A percentile compares a stretch with the other conserved stretches of the same genome.
phyloP scores from a whole-genome alignment of 495 filamentous ascomycete genomes.

The Collariella sp. region DNA sequence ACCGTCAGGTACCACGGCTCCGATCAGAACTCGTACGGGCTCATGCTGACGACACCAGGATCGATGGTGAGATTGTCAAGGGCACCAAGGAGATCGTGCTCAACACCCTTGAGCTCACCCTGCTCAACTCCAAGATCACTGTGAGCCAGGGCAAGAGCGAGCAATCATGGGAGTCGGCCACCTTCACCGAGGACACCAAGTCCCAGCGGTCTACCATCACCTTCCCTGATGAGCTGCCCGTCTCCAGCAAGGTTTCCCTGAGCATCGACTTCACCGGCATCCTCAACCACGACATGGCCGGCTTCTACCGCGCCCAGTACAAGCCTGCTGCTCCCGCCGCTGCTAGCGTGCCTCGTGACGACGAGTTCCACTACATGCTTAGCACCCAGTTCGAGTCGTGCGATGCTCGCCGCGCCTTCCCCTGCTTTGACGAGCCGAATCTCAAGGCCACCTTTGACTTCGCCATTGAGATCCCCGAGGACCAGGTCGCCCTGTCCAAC shows the following conservation, averaged over 20 bases:
- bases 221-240: constrained; percentile 59
- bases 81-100: constrained; percentile 62
- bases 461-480: constrained; percentile 78
- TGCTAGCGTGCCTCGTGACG: constrained; percentile 64
- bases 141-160: constrained; percentile 40
- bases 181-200: constrained; percentile 69
- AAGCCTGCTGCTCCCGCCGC: constrained; percentile 64
- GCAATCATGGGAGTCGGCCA: constrained; percentile 48
- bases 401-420: constrained; percentile 88
- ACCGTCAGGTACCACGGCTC: constrained; percentile 48
- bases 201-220: constrained; percentile 67
- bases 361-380: constrained; percentile 83
- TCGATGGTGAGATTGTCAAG: constrained; percentile 50
- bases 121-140: constrained; percentile 44
- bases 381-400: constrained; percentile 96
- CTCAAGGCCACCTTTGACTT: constrained; percentile 94
- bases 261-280: constrained; percentile 71
- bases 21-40: not conserved
- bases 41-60: constrained; percentile 22
- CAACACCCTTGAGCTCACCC: constrained; percentile 59
- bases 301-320: constrained; percentile 93
- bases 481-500: constrained; percentile 82
- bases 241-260: constrained; percentile 51
- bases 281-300: constrained; percentile 92
- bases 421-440: constrained; percentile 97